These are phyloP conservation scores for Scheffersomyces amazonensis DNA, from an alignment of 805 yeast genomes.

Conservation along the genomic window DNA sequence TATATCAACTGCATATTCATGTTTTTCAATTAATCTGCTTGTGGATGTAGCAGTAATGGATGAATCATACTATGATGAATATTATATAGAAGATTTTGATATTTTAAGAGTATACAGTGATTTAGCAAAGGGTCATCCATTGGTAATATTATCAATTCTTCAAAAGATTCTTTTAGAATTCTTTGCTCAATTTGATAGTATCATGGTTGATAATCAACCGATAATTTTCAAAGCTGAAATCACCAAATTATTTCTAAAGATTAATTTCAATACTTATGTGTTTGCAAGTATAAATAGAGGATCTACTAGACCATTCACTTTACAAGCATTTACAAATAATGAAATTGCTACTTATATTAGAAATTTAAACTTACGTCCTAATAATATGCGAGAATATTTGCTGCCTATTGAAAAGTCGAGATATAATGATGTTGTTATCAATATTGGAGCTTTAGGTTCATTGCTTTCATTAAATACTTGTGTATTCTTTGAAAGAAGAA, in stretches of 20 bases:
- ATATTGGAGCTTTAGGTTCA: not conserved
- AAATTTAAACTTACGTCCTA: not conserved
- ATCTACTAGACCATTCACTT: not conserved
- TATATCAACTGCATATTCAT: slow-evolving; percentile 2
- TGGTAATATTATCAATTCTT: slow-evolving; percentile 13
- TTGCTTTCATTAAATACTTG: not conserved
- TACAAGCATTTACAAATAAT: not conserved
- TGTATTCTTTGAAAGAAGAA: not conserved
- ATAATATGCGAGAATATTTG: not conserved
- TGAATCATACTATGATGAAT: slow-evolving; percentile 4
- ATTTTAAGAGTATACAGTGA: slow-evolving; percentile 19
- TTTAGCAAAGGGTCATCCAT: slow-evolving; percentile 15
- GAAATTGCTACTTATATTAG: not conserved
- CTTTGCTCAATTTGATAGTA: slow-evolving; percentile 2
- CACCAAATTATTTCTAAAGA: slow-evolving; percentile 8
- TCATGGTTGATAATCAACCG: not conserved
- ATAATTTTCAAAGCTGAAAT: slow-evolving; percentile 1
- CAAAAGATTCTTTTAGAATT: slow-evolving; percentile 15
- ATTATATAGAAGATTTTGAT: slow-evolving; percentile 18
- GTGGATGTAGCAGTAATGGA: not conserved
- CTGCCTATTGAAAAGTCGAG: not conserved
- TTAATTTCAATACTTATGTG: slow-evolving; percentile 5
- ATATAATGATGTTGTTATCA: not conserved
- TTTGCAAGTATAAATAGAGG: slow-evolving; percentile 1
- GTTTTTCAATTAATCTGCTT: slow-evolving; percentile 1